Base-by-base conservation (phyloP, 2,329 filamentous ascomycete genomes). In the Diaporthe humulicola region DNA sequence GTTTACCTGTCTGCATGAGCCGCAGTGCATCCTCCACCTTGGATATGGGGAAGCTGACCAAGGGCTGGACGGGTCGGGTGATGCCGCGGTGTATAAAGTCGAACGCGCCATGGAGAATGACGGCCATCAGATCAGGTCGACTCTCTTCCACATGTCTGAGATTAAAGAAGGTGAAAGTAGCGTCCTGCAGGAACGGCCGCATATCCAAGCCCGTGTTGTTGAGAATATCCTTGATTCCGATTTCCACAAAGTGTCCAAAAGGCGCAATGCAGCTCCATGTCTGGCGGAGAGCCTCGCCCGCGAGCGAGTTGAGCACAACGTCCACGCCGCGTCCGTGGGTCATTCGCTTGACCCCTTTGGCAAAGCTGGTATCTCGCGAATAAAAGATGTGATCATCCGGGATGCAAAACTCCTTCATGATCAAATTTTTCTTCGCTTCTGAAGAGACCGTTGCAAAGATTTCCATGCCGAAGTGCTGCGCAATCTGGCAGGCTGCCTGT, bases 1-100 rank as follows among this genome's bases (percentile, higher is more conserved):
- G 73, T 30, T 71, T 73, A 12, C 75, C 75, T 25, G 50, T 72
- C 73, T 77, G 74, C 74, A 88, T 84, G 33, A 82, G 78, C 3
- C 84, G 80, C 74, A 88, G 85, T 0, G 84, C 84, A 0, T 82
- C 77, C 10, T 80, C 79, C 1, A 86, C 79, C 3, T 80, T 61
- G 10, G n/a, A 19, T 3, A 73, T 28, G 22, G 58, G 60, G 74
- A 78, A 71, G 58, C 50, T 12, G 75, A 79, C 74, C 15, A 80
- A 45, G 33, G 78, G 73, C 14, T 58, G 12, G 45, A 76, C 73
- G 2, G 56, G 38, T 12, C 30, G 33, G 7, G 58, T 56, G 19
- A 36, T n/a, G 9, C 54, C 54, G 6, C 45, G 19, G 14, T 52
- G 40, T 3, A 71, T n/a, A 7, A 72, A 30, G 7, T 42, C 48